Evolutionary conservation across 345 rosid species (phyloP), one percentile per base, ranked within the genome.

Genomic region (Aquilaria malaccensis): DNA sequence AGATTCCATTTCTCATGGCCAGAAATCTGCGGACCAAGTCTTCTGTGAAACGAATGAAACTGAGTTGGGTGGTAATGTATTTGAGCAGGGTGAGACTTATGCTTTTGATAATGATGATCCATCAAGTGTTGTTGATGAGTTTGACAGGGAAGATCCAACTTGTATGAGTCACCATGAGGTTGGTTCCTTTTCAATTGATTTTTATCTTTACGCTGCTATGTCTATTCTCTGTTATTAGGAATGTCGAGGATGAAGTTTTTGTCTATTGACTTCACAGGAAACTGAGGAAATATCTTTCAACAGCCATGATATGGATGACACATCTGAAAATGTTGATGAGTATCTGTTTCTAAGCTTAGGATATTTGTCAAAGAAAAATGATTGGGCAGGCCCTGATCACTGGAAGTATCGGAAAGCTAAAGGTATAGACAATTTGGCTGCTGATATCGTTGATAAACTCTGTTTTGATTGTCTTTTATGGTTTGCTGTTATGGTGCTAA

Each of bases 371-470:
- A 90, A 84, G 74, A 91, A 77, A 72, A 93, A 93, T 81, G 86
- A 85, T 56, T 93, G 98, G 98, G 98, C 98, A 6, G 98, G 98
- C 77, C 97, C 98, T 73, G 98, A 87, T 72, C 96, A 89, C 65
- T 93, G 98, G 96, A 89, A 93, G 73, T 93, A 78, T 68, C 82
- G 60, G 46, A 93, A 87, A 79, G 68, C 79, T 66, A 84, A 87
- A 87, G 88, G 94, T 89, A 70, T 50, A 50, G 32, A 37, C 52
- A 63, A 45, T 51, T n/a, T 62, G 30, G 53, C 56, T 67, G 53
- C 59, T 55, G 49, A 59, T 58, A 12, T 52, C 41, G 37, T 69
- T 7, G 9, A 60, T 41, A 14, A 32, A 9, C 49, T 6, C 15
- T 59, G 43, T 37, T 37, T 37, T 3, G 43, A 37, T 58, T 54